These are phyloP conservation scores for Nymphaea thermarum DNA, from an alignment of 164 flowering plant species.

Conservation along the genomic window DNA sequence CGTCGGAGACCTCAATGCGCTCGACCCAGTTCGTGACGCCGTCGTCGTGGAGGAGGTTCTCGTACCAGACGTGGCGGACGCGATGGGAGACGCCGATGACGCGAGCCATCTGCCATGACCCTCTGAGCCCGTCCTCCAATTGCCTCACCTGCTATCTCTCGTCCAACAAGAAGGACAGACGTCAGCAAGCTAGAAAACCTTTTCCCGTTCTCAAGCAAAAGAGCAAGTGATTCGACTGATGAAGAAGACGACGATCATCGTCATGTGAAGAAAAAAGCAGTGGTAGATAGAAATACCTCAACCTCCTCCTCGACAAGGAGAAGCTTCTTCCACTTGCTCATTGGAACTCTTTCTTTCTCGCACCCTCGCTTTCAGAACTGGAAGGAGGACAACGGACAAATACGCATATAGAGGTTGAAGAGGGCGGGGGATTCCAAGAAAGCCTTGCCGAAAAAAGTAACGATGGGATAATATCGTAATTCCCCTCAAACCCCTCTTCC, in stretches of 20 bases:
- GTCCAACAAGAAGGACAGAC: not conserved
- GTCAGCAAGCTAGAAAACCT: not conserved
- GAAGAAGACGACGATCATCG: not conserved
- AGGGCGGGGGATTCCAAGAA: too few relatives aligned
- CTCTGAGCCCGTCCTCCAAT: constrained; percentile 15
- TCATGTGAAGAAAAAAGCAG: not conserved
- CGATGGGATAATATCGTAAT: too few relatives aligned
- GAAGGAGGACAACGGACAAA: too few relatives aligned
- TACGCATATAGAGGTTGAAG: too few relatives aligned
- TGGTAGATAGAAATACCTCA: not conserved
- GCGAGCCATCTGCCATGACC: constrained; percentile 21
- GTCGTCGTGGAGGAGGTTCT: constrained; percentile 11
- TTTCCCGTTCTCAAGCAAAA: too few relatives aligned
- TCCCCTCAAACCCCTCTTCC: too few relatives aligned
- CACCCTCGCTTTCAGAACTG: too few relatives aligned
- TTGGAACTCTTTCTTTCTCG: not conserved
- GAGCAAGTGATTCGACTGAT: too few relatives aligned
- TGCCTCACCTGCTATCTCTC: constrained; percentile 12
- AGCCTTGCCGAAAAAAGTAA: too few relatives aligned
- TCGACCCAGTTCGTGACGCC: constrained; percentile 7
- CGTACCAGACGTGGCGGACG: constrained; percentile 10
- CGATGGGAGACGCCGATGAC: constrained; percentile 4
- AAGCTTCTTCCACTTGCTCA: constrained; percentile 6
- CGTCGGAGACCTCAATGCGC: not conserved
- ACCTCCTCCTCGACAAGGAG: not conserved